A percentile compares a stretch with the other conserved stretches of the same genome.
These are phyloP conservation scores for Digitaria exilis DNA, from an alignment of 202 grass and related monocot genomes.

Conservation along the genomic window DNA sequence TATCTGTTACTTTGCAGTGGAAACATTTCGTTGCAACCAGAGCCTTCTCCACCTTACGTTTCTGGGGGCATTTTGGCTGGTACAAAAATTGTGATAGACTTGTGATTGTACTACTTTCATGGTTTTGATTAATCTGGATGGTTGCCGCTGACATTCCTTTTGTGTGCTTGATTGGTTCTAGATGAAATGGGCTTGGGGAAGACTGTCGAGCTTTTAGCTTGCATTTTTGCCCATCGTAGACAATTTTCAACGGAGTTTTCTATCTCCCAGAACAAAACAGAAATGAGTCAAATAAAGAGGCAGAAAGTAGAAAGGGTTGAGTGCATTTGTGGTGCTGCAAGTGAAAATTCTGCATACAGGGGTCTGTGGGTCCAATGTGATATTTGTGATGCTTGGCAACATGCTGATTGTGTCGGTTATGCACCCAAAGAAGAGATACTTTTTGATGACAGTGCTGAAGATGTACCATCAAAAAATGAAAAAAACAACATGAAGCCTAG, in stretches of 20 bases:
- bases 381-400: slow-evolving; percentile 96
- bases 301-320: slow-evolving; percentile 90
- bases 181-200: slow-evolving; percentile 99
- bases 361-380: slow-evolving; percentile 94
- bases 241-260: slow-evolving; percentile 40
- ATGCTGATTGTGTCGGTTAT: slow-evolving; percentile 92
- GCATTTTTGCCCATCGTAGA: slow-evolving; percentile 80
- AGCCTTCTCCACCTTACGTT: slow-evolving; percentile 61
- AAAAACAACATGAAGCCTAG: slow-evolving; percentile 54
- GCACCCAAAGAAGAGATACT: slow-evolving; percentile 50
- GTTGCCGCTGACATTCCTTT: slow-evolving; percentile 25
- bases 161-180: slow-evolving; percentile 50
- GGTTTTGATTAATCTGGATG: slow-evolving; percentile 25
- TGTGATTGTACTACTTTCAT: slow-evolving; percentile 38
- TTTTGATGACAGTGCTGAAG: slow-evolving; percentile 48
- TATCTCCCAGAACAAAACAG: slow-evolving; percentile 34
- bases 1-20: slow-evolving; percentile 55
- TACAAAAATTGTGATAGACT: slow-evolving; percentile 39
- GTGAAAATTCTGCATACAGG: slow-evolving; percentile 75
- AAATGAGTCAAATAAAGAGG: slow-evolving; percentile 60
- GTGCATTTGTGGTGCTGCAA: slow-evolving; percentile 93
- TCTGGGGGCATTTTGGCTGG: slow-evolving; percentile 93
- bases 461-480: slow-evolving; percentile 34
- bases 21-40: slow-evolving; percentile 74
- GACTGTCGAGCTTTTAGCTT: slow-evolving; percentile 92